Evolutionary conservation across 805 yeast genomes (phyloP).

Genomic region (Metahyphopichia silvanorum): DNA sequence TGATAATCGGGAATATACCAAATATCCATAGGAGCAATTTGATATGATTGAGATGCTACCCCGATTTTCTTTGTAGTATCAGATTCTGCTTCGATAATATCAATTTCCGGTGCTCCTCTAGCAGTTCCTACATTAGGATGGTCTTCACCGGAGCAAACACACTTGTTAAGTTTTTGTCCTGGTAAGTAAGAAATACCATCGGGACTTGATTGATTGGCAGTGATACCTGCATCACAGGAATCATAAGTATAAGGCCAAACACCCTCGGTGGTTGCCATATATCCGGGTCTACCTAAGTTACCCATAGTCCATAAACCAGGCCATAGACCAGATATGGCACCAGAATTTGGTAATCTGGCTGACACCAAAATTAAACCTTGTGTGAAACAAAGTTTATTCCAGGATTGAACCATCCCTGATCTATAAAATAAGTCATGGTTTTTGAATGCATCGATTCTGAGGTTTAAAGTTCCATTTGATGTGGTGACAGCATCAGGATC

Average conservation of each 20-base stretch:
- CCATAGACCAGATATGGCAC: constrained; percentile 37
- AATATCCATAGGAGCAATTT: constrained; percentile 89
- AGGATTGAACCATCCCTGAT: constrained; percentile 39
- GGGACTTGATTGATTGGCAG: constrained; percentile 38
- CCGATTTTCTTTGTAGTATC: constrained; percentile 52
- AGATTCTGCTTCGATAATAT: constrained; percentile 82
- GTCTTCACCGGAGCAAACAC: constrained; percentile 35
- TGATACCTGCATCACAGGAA: constrained; percentile 38
- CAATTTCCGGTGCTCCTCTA: constrained; percentile 66
- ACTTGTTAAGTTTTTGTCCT: constrained; percentile 31
- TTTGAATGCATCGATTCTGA: constrained; percentile 38
- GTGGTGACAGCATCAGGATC: constrained; percentile 43
- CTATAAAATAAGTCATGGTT: constrained; percentile 34
- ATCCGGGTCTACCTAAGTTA: constrained; percentile 38
- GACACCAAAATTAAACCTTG: constrained; percentile 29
- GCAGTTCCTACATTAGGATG: constrained; percentile 38
- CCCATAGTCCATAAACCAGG: constrained; percentile 44
- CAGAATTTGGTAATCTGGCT: constrained; percentile 34
- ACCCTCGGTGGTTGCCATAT: constrained; percentile 34
- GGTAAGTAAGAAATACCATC: constrained; percentile 41
- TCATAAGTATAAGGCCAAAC: constrained; percentile 42
- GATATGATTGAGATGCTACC: constrained; percentile 87
- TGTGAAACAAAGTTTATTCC: constrained; percentile 39
- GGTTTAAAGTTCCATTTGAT: constrained; percentile 31
- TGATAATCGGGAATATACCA: constrained; percentile 93